These are phyloP conservation scores for Carpinus viminea DNA, from an alignment of 306 rosid species.

Conservation along the genomic window DNA sequence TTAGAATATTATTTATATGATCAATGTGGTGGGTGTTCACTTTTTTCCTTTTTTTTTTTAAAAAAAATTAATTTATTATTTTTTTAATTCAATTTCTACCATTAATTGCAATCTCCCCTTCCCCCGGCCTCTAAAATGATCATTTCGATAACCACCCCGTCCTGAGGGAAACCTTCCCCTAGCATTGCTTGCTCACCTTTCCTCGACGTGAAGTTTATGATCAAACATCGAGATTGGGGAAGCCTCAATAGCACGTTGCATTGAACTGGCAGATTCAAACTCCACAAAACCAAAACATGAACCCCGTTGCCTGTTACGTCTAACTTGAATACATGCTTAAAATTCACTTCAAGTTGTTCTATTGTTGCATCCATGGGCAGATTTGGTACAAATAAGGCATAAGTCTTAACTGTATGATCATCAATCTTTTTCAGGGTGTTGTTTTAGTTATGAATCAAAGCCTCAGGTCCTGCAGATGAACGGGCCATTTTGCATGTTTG, in stretches of 20 bases:
- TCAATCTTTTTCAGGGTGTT: conserved; percentile 46
- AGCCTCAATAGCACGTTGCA: conserved; percentile 80
- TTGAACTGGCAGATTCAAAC: conserved; percentile 67
- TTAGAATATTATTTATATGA: too few relatives aligned
- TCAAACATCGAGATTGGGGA: conserved; percentile 49
- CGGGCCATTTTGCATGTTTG: conserved; percentile 44
- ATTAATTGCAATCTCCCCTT: conserved; percentile 39
- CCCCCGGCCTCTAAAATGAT: conserved; percentile 53
- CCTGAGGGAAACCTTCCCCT: conserved; percentile 58
- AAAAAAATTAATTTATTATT: too few relatives aligned
- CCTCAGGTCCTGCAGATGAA: conserved; percentile 34
- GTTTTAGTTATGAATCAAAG: conserved; percentile 33
- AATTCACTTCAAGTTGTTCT: conserved; percentile 63
- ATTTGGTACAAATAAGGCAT: conserved; percentile 83
- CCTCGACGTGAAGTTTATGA: conserved; percentile 62
- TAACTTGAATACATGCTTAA: conserved; percentile 80
- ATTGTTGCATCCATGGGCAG: conserved; percentile 75
- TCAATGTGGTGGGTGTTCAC: too few relatives aligned
- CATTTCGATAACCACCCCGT: conserved; percentile 62
- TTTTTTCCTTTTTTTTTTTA: too few relatives aligned
- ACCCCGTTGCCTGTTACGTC: conserved; percentile 74
- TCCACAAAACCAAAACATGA: conserved; percentile 90
- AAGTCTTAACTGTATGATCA: conserved; percentile 57
- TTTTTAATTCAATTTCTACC: conserved; percentile 18
- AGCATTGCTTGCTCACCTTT: conserved; percentile 70